These are phyloP conservation scores for Malus hybrid DNA, from an alignment of 331 rosid species.

Conservation along the genomic window DNA sequence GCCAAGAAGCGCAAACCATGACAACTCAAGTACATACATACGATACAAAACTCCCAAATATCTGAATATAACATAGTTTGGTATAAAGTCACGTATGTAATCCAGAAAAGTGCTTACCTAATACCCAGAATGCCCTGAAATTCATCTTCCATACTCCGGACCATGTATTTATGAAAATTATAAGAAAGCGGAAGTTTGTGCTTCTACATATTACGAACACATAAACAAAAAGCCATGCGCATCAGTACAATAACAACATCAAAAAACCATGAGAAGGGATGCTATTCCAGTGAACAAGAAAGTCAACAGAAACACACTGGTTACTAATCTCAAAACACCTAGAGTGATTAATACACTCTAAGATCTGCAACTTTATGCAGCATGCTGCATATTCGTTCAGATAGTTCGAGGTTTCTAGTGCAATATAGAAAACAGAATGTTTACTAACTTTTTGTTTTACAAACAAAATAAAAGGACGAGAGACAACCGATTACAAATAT, in stretches of 20 bases:
- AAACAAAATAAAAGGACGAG: too few species aligned
- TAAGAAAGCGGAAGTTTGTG: slow-evolving; percentile 79
- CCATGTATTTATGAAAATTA: slow-evolving; percentile 77
- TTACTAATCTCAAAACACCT: too few species aligned
- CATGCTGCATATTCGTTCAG: background rate
- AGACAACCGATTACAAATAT: too few species aligned
- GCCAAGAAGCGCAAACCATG: background rate
- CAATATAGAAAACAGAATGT: background rate
- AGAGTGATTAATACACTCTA: background rate
- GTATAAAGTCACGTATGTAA: background rate
- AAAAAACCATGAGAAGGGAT: background rate
- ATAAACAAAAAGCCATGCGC: background rate
- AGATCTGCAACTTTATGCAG: background rate
- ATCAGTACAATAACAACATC: slow-evolving; percentile 1
- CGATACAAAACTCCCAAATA: too few species aligned
- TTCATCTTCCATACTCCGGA: slow-evolving; percentile 98
- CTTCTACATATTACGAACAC: slow-evolving; percentile 42
- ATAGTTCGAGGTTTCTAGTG: background rate
- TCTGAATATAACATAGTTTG: background rate
- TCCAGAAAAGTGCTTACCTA: slow-evolving; percentile 46
- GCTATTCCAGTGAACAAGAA: background rate
- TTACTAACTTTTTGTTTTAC: too few species aligned
- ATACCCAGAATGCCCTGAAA: slow-evolving; percentile 89
- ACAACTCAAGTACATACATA: background rate
- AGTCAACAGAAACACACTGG: background rate